These are phyloP conservation scores for Leccinellum rugosiceps DNA, from an alignment of 768 basidiomycete species.

Conservation along the genomic window DNA sequence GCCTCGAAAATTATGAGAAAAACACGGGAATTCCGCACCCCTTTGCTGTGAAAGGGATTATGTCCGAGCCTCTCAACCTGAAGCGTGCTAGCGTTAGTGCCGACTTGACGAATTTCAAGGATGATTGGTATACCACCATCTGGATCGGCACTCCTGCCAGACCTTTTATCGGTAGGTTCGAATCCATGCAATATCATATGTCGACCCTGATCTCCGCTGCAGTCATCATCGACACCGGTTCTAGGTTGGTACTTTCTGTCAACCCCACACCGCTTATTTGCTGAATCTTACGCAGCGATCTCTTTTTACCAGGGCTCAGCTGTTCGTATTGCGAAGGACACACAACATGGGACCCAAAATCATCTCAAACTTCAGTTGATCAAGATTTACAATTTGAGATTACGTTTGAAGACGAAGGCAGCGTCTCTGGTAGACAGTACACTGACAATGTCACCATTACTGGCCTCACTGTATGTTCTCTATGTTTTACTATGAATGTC, in stretches of 20 bases:
- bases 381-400: background rate
- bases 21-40: too few relatives aligned
- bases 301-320: background rate
- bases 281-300: too few relatives aligned
- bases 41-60: too few relatives aligned
- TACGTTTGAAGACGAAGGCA: too few relatives aligned
- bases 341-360: background rate
- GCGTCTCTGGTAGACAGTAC: too few relatives aligned
- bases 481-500: too few relatives aligned
- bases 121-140: background rate
- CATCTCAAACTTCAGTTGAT: background rate
- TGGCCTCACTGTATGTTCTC: too few relatives aligned
- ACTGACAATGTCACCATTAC: too few relatives aligned
- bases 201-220: background rate
- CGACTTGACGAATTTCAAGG: background rate
- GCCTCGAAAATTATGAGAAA: too few relatives aligned
- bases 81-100: background rate
- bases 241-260: background rate
- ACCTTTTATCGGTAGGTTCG: background rate
- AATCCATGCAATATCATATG: background rate
- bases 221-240: background rate
- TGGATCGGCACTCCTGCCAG: background rate
- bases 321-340: background rate
- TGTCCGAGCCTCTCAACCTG: too few relatives aligned
- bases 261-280: background rate